A percentile compares a stretch with the other conserved stretches of the same genome.
Evolutionary conservation across 2,329 filamentous ascomycete genomes (phyloP).

Genomic region (Coniochaeta hoffmannii): DNA sequence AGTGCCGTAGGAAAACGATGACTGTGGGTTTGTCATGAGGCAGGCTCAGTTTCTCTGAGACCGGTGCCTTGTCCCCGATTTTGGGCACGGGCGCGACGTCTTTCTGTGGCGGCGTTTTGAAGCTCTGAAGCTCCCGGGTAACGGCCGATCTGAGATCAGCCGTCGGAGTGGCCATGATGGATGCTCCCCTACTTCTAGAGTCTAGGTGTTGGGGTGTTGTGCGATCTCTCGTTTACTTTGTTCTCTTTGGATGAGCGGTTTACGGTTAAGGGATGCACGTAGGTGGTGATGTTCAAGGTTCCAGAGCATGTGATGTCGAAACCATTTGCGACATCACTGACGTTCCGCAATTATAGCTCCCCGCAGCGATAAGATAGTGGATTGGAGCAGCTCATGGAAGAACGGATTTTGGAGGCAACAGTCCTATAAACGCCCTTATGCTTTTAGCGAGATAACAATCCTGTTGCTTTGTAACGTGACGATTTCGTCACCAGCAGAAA

Average conservation of each 20-base stretch:
- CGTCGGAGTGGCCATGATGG: background rate
- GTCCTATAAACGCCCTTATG: background rate
- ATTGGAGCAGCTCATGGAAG: background rate
- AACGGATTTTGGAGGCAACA: background rate
- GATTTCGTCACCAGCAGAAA: background rate
- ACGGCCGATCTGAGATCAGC: background rate
- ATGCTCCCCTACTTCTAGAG: too few species aligned
- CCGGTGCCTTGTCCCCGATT: conserved; percentile 49
- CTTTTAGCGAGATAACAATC: background rate
- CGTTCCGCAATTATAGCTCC: background rate
- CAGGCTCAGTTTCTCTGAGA: conserved; percentile 42
- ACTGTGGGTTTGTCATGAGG: conserved; percentile 49
- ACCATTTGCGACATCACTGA: background rate
- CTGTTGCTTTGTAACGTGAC: background rate
- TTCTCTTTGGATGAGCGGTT: background rate
- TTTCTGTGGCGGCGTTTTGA: conserved; percentile 16
- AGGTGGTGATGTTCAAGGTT: background rate
- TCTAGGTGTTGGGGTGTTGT: too few species aligned
- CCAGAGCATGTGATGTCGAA: background rate
- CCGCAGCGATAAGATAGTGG: background rate
- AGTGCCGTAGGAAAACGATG: conserved; percentile 63
- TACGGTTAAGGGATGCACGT: background rate
- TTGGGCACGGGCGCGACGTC: conserved; percentile 39
- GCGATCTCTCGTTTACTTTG: background rate
- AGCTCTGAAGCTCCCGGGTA: background rate